Percentiles rank a stretch among this genome's conserved stretches.
Evolutionary conservation across 1,284 basidiomycete genomes (phyloP).

Genomic region (Bondarzewia mesenterica): DNA sequence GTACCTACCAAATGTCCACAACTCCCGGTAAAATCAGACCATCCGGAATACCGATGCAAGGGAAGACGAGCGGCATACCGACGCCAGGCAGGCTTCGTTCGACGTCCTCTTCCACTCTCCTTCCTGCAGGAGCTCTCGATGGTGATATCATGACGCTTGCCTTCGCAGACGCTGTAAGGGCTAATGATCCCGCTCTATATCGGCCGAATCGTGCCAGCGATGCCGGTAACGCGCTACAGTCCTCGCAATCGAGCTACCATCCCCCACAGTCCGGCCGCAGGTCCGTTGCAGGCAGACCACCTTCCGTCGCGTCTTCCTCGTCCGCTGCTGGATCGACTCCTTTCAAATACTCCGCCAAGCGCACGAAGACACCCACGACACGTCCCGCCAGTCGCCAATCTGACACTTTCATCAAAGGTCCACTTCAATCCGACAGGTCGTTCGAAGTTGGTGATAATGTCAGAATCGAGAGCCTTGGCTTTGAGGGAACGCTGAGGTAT

Average conservation of each 20-base stretch:
- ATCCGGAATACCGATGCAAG: conserved; percentile 54
- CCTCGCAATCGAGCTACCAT: conserved; percentile 30
- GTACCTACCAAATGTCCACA: conserved; percentile 25
- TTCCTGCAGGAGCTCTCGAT: conserved; percentile 27
- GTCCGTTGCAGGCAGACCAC: conserved; percentile 28
- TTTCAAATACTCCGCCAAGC: conserved; percentile 30
- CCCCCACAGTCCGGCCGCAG: conserved; percentile 29
- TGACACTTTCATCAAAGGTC: conserved; percentile 35
- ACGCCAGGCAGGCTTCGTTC: conserved; percentile 66
- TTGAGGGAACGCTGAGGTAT: conserved; percentile 76
- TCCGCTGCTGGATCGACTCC: conserved; percentile 38
- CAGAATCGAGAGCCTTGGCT: conserved; percentile 76
- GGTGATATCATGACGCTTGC: conserved; percentile 54
- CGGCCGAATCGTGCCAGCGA: conserved; percentile 33
- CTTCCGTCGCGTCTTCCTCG: conserved; percentile 29
- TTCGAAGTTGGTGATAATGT: conserved; percentile 78
- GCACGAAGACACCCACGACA: conserved; percentile 43
- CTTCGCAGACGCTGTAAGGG: conserved; percentile 68
- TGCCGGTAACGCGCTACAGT: conserved; percentile 37
- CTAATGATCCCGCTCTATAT: conserved; percentile 70
- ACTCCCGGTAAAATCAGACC: conserved; percentile 46
- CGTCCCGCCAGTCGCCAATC: conserved; percentile 58
- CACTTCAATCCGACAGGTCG: conserved; percentile 34
- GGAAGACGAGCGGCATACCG: conserved; percentile 50
- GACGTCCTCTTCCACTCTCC: conserved; percentile 39